A percentile compares a stretch with the other conserved stretches of the same genome.
These are phyloP conservation scores for Candida sp. DNA, from an alignment of 1,139 yeast genomes.

Conservation along the genomic window DNA sequence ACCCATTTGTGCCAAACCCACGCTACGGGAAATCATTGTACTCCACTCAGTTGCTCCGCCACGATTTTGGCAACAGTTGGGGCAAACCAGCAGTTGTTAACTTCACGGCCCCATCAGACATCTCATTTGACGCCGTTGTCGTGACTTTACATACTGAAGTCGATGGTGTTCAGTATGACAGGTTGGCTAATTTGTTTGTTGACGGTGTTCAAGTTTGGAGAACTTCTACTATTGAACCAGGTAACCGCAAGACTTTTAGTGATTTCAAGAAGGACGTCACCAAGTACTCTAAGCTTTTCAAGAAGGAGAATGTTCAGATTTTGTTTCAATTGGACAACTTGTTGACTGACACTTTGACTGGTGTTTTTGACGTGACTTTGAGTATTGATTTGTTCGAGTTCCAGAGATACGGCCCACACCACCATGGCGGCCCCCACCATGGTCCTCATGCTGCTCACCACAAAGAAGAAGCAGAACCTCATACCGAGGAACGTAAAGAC, in stretches of 20 bases:
- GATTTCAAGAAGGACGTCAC: conserved; percentile 67
- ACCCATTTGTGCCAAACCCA: conserved; percentile 31
- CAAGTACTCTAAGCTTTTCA: conserved; percentile 56
- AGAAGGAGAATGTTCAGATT: conserved; percentile 29
- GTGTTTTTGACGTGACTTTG: conserved; percentile 61
- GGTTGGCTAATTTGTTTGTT: conserved; percentile 72
- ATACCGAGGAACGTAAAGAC: neutral
- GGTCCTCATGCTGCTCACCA: conserved; percentile 4
- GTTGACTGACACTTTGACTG: conserved; percentile 58
- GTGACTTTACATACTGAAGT: conserved; percentile 62
- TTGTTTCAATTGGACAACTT: conserved; percentile 72
- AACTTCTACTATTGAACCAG: conserved; percentile 86
- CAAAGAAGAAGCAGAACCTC: conserved; percentile 6
- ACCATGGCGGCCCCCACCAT: conserved; percentile 1
- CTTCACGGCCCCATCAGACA: conserved; percentile 30
- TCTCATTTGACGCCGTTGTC: conserved; percentile 61
- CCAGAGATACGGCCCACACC: conserved; percentile 5
- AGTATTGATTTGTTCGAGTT: conserved; percentile 51
- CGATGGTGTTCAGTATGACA: conserved; percentile 75
- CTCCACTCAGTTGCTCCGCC: conserved; percentile 29
- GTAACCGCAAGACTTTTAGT: conserved; percentile 49
- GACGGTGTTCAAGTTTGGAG: conserved; percentile 80
- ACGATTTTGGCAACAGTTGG: conserved; percentile 42
- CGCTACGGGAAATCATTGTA: conserved; percentile 34
- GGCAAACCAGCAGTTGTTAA: conserved; percentile 33